These are phyloP conservation scores for Rhizophora mangle DNA, from an alignment of 345 rosid species.

Conservation along the genomic window DNA sequence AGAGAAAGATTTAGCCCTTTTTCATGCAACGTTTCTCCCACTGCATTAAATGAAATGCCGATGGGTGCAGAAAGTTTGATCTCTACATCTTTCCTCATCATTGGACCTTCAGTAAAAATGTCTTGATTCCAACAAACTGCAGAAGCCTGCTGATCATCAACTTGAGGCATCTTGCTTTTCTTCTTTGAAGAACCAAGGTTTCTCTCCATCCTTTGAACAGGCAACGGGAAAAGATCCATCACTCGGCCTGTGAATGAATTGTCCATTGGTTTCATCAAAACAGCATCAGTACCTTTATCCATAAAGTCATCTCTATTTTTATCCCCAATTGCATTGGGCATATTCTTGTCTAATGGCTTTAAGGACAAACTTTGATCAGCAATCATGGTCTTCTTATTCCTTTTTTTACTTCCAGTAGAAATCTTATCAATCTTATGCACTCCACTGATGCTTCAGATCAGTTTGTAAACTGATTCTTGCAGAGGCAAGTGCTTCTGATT, in stretches of 20 bases:
- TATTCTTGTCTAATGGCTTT: slow-evolving; percentile 29
- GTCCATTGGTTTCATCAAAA: slow-evolving; percentile 21
- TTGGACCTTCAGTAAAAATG: slow-evolving; percentile 31
- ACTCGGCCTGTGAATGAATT: slow-evolving; percentile 35
- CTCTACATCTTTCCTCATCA: slow-evolving; percentile 30
- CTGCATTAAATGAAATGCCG: slow-evolving; percentile 28
- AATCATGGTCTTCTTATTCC: slow-evolving; percentile 36
- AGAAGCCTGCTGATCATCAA: slow-evolving; percentile 33
- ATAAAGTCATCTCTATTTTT: slow-evolving; percentile 27
- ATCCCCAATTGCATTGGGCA: slow-evolving; percentile 31
- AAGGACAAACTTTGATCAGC: slow-evolving; percentile 38
- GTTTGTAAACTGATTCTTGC: slow-evolving; percentile 29
- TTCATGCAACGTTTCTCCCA: slow-evolving; percentile 33
- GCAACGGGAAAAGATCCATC: slow-evolving; percentile 35
- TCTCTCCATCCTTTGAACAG: slow-evolving; percentile 38
- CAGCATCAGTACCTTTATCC: slow-evolving; percentile 21
- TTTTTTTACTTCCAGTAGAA: slow-evolving; percentile 46
- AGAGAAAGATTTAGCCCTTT: slow-evolving; percentile 44
- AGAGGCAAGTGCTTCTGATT: slow-evolving; percentile 36
- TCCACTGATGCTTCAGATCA: slow-evolving; percentile 32
- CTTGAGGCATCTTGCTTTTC: slow-evolving; percentile 45
- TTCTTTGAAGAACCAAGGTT: slow-evolving; percentile 38
- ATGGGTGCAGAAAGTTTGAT: slow-evolving; percentile 21
- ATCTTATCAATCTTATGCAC: slow-evolving; percentile 36
- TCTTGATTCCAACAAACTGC: slow-evolving; percentile 29